Base-by-base conservation (phyloP, 2,329 filamentous ascomycete genomes). In the Dryadomyces sulphureus region DNA sequence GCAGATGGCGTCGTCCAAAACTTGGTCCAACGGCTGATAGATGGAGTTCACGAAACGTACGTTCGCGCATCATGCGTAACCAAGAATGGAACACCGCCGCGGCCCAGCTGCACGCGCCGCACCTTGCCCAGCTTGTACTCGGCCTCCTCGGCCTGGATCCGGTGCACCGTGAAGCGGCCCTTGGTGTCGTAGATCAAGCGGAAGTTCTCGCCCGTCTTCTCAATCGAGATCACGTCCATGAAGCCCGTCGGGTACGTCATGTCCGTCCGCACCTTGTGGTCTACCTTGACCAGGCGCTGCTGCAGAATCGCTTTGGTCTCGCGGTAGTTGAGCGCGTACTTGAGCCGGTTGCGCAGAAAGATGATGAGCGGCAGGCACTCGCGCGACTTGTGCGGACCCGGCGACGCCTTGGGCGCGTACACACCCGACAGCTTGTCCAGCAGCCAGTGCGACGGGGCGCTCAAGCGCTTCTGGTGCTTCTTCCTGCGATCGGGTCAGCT, bases 51-150 rank as follows among this genome's bases (percentile, higher is more conserved):
- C 11, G 83, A 79, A 84, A 96, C 90, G 94, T 78, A 98, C 90
- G 92, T 98, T 88, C 92, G 84, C 75, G 92, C 92, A 92, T 98
- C 92, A 86, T 98, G 92, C 89, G 92, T 98, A 86, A 98, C 92
- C 88, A 96, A 95, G 89, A 94, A 98, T 93, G 92, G 92, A 82
- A 98, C 94, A 77, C 89, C 92, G 74, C 92, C 93, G 73, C 88
- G 90, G 78, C 92, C 92, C 63, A 98, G 81, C 79, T 98, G 92
- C 54, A 98, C 92, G 65, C 90, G 84, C 86, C 95, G 95, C 77
- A 98, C 92, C 81, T 96, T 98, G 79, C 89, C 89, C 62, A 98
- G 79, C 84, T 98, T 98, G 86, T 95, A 98, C 77, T 92, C 82
- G 61, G 90, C 89, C 85, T 98, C 92, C 78, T 96, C 92, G 60